A percentile compares a stretch with the other conserved stretches of the same genome.
Conservation (phyloP, 805 yeast genomes). For the Metschnikowia gruessii region DNA sequence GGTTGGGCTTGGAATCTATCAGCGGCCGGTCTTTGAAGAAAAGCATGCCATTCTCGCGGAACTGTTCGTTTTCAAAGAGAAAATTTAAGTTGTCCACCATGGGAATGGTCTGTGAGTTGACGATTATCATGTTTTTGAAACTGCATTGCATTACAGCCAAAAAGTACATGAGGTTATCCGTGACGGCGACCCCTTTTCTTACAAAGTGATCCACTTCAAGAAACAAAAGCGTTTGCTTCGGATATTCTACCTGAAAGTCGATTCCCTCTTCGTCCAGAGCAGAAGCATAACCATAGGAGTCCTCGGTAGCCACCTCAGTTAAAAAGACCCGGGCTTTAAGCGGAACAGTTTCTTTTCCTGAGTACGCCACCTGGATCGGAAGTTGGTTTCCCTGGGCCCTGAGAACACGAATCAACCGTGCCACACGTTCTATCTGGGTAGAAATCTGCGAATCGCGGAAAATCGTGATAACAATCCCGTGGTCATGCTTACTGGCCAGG, state of each 20-base stretch:
- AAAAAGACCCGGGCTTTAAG: not conserved
- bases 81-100: slow-evolving; percentile 1
- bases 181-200: not conserved
- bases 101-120: slow-evolving; percentile 11
- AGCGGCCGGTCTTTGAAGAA: slow-evolving; percentile 31
- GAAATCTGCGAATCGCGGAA: slow-evolving; percentile 9
- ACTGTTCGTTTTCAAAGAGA: slow-evolving; percentile 22
- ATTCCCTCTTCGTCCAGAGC: slow-evolving; percentile 12
- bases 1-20: slow-evolving; percentile 18
- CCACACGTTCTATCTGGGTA: slow-evolving; percentile 20
- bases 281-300: not conserved
- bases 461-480: slow-evolving; percentile 35
- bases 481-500: slow-evolving; percentile 20
- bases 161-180: slow-evolving; percentile 3
- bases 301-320: slow-evolving; percentile 9
- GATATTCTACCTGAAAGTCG: not conserved
- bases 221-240: slow-evolving; percentile 28
- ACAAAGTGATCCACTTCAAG: slow-evolving; percentile 24
- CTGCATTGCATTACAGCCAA: slow-evolving; percentile 6
- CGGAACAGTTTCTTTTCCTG: slow-evolving; percentile 15
- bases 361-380: slow-evolving; percentile 30
- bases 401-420: slow-evolving; percentile 25
- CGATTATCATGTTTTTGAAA: slow-evolving; percentile 7
- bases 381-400: slow-evolving; percentile 26
- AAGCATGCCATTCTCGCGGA: slow-evolving; percentile 23